Evolutionary conservation across 257 asterid genomes (phyloP).

Genomic region (Fraxinus anomala): DNA sequence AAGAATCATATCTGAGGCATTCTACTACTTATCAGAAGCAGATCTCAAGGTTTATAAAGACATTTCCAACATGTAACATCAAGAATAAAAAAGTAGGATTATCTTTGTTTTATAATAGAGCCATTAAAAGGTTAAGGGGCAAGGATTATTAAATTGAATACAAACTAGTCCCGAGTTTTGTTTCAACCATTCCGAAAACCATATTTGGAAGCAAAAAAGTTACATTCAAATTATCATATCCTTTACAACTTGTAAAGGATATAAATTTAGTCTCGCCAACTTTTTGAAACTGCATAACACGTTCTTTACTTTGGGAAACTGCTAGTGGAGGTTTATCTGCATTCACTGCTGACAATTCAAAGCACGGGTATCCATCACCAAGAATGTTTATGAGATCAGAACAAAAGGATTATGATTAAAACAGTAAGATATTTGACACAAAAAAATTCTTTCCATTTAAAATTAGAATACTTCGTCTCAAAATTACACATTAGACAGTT

Average conservation of each 20-base stretch:
- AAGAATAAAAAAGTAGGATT: too few species aligned
- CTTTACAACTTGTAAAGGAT: conserved; percentile 21
- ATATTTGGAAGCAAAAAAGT: neutral
- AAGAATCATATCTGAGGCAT: too few species aligned
- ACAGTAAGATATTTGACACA: conserved; percentile 11
- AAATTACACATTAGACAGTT: neutral
- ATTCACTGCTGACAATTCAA: conserved; percentile 87
- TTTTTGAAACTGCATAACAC: conserved; percentile 73
- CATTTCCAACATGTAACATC: too few species aligned
- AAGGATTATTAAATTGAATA: too few species aligned
- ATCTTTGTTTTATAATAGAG: too few species aligned
- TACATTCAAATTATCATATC: conserved; percentile 8
- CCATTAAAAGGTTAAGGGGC: too few species aligned
- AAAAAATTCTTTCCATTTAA: neutral
- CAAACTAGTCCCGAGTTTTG: too few species aligned
- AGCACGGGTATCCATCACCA: conserved; percentile 92
- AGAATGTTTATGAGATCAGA: conserved; percentile 16
- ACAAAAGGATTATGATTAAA: neutral
- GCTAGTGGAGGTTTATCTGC: conserved; percentile 94
- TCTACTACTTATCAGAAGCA: too few species aligned
- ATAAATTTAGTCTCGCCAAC: conserved; percentile 57
- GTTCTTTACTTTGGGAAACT: conserved; percentile 69
- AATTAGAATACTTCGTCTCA: conserved; percentile 7
- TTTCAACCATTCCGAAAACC: too few species aligned
- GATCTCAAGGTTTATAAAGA: too few species aligned